Evolutionary conservation across 140 eudicot genomes (phyloP).

Genomic region (Erigeron philadelphicus): DNA sequence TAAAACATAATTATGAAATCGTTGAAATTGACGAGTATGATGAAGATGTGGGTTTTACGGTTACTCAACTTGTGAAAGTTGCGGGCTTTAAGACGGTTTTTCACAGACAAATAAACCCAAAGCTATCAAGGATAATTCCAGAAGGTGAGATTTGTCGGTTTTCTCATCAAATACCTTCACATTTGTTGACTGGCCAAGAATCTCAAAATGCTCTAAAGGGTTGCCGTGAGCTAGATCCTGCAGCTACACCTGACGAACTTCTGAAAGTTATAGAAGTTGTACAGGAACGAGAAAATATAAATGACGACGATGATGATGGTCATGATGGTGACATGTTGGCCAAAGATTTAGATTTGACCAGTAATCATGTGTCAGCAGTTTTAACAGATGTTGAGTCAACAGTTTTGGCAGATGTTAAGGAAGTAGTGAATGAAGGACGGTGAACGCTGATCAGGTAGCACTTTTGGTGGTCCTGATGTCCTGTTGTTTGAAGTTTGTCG

Average conservation of each 20-base stretch:
- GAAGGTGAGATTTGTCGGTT: conserved; percentile 53
- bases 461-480: background rate
- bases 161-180: conserved; percentile 60
- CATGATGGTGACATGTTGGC: background rate
- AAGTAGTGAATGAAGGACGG: conserved; percentile 23
- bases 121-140: conserved; percentile 36
- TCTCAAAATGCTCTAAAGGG: conserved; percentile 42
- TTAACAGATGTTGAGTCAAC: conserved; percentile 5
- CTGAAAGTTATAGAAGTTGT: conserved; percentile 41
- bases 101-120: conserved; percentile 40
- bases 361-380: conserved; percentile 16
- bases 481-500: background rate
- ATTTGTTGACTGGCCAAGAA: conserved; percentile 45
- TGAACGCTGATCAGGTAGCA: background rate
- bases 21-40: conserved; percentile 51
- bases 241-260: conserved; percentile 55
- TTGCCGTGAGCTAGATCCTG: conserved; percentile 66
- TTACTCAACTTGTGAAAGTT: conserved; percentile 60
- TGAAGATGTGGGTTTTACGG: conserved; percentile 45
- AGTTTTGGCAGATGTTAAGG: conserved; percentile 23
- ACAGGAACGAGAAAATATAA: conserved; percentile 30
- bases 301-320: conserved; percentile 25
- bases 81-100: conserved; percentile 63
- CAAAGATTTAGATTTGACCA: background rate
- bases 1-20: conserved; percentile 48